phyloP scores from a whole-genome alignment of 2,329 filamentous ascomycete genomes.

The Sordariomycetes sp. region DNA sequence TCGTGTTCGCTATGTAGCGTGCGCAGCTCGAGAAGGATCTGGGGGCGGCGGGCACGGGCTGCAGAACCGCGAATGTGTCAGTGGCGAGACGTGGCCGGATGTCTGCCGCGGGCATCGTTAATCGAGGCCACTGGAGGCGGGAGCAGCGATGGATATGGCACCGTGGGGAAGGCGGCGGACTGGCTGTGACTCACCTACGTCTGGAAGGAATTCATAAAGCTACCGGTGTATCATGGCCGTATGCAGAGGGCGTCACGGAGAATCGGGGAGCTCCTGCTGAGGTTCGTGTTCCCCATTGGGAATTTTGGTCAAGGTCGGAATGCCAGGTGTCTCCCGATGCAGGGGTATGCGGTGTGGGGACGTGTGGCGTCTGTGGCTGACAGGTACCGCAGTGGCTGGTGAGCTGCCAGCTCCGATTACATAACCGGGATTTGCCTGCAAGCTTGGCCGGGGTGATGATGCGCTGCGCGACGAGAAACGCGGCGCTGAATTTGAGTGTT shows the following conservation, averaged over 20 bases:
- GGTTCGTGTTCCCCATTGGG: background rate
- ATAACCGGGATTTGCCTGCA: background rate
- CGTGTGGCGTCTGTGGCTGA: background rate
- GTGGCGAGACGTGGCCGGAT: background rate
- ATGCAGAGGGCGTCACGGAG: background rate
- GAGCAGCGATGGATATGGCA: background rate
- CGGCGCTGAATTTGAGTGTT: background rate
- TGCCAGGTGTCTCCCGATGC: slow-evolving; percentile 4
- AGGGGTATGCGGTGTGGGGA: background rate
- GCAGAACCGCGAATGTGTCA: background rate
- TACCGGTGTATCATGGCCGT: slow-evolving; percentile 2
- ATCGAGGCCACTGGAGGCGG: background rate
- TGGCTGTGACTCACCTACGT: background rate
- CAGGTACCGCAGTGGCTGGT: background rate
- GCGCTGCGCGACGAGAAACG: background rate
- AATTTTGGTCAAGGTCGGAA: background rate
- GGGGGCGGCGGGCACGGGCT: background rate
- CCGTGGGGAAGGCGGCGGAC: background rate
- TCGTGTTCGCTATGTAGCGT: background rate
- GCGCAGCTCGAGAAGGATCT: background rate
- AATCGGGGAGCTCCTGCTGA: background rate
- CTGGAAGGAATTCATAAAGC: slow-evolving; percentile 1
- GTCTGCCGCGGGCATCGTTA: background rate
- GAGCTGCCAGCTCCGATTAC: background rate
- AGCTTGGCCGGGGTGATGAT: background rate